A percentile compares a stretch with the other conserved stretches of the same genome.
Conservation (phyloP, 2,329 filamentous ascomycete species). For the Alternaria sp. region DNA sequence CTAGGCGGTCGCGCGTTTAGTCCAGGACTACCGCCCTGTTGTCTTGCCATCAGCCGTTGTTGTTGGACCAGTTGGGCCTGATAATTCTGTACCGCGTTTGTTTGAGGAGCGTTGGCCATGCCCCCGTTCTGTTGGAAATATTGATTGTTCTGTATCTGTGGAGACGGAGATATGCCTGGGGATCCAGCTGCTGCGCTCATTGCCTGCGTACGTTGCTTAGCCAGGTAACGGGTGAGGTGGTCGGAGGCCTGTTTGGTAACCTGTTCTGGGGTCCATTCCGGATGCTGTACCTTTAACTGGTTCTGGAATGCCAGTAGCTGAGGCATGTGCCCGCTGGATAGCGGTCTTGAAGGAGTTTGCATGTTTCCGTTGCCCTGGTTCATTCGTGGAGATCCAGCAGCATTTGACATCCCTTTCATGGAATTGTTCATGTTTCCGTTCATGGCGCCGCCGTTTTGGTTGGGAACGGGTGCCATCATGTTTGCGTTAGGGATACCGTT, state of each 20-base stretch:
- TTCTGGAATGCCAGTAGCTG: constrained; percentile 45
- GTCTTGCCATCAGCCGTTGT: constrained; percentile 46
- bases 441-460: constrained; percentile 46
- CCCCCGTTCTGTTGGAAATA: constrained; percentile 43
- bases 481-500: constrained; percentile 48
- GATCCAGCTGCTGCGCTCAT: constrained; percentile 49
- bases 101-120: constrained; percentile 41
- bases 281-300: constrained; percentile 44
- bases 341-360: constrained; percentile 38
- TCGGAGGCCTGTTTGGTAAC: constrained; percentile 46
- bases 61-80: constrained; percentile 50
- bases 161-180: constrained; percentile 40
- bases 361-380: constrained; percentile 42
- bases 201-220: constrained; percentile 46
- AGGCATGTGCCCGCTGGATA: constrained; percentile 48
- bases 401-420: constrained; percentile 48
- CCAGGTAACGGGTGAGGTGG: constrained; percentile 42
- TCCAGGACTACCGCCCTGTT: constrained; percentile 44
- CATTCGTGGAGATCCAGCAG: constrained; percentile 46
- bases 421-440: constrained; percentile 40
- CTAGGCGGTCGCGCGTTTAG: constrained; percentile 45
- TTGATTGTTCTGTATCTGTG: constrained; percentile 47
- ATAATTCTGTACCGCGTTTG: constrained; percentile 48
- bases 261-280: constrained; percentile 47
- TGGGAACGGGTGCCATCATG: constrained; percentile 45